A percentile compares a stretch with the other conserved stretches of the same genome.
These are phyloP conservation scores for Phytophthora idaei DNA, from an alignment of 352 stramenopile species.

Conservation along the genomic window DNA sequence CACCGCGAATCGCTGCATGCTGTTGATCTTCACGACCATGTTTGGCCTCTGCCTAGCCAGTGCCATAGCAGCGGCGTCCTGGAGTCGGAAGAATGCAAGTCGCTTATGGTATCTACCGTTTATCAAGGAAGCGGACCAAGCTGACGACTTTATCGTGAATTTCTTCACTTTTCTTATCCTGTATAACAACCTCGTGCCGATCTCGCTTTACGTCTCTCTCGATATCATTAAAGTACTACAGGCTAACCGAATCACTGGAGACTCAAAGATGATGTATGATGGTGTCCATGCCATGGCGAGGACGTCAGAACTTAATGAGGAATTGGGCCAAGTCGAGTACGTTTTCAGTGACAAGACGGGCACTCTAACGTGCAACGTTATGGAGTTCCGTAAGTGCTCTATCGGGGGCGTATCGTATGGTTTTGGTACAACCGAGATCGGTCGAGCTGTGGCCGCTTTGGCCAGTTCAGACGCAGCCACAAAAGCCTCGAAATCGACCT, in stretches of 20 bases:
- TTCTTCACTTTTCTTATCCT: slow-evolving; percentile 94
- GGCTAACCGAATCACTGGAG: slow-evolving; percentile 84
- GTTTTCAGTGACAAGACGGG: slow-evolving; percentile 99
- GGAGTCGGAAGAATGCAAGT: slow-evolving; percentile 41
- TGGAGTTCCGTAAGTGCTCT: slow-evolving; percentile 95
- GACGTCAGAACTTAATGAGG: slow-evolving; percentile 91
- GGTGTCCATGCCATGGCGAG: slow-evolving; percentile 77
- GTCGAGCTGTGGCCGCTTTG: slow-evolving; percentile 91
- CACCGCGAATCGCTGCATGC: slow-evolving; percentile 83
- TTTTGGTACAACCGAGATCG: slow-evolving; percentile 88
- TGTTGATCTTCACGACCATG: slow-evolving; percentile 76
- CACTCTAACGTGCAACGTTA: slow-evolving; percentile 98
- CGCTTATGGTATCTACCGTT: slow-evolving; percentile 63
- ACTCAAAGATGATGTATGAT: slow-evolving; percentile 85
- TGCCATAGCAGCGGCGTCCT: slow-evolving; percentile 41
- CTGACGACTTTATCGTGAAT: slow-evolving; percentile 63
- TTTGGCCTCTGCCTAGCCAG: slow-evolving; percentile 64
- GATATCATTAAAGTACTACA: slow-evolving; percentile 93
- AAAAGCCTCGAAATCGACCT: not conserved
- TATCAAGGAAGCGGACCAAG: slow-evolving; percentile 32
- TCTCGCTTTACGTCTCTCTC: slow-evolving; percentile 96
- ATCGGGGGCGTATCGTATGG: slow-evolving; percentile 88
- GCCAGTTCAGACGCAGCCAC: slow-evolving; percentile 8
- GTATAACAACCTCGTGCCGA: slow-evolving; percentile 95
- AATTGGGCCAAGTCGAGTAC: slow-evolving; percentile 96